These are phyloP conservation scores for Carpinus viminea DNA, from an alignment of 306 rosid species.

Conservation along the genomic window DNA sequence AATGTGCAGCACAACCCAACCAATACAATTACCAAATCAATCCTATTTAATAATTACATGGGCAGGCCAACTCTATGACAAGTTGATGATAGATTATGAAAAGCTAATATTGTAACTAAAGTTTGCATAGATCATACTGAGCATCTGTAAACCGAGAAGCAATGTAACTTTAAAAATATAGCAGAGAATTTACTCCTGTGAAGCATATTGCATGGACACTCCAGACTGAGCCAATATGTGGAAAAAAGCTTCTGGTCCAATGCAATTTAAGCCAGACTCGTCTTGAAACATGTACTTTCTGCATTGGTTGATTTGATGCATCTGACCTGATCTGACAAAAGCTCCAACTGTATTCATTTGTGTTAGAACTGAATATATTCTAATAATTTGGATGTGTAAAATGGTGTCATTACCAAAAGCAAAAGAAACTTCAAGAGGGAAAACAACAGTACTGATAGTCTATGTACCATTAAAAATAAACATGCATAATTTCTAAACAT, in stretches of 20 bases:
- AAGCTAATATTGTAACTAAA: slow-evolving; percentile 8
- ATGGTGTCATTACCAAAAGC: slow-evolving; percentile 31
- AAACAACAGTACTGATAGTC: slow-evolving; percentile 27
- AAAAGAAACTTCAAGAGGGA: slow-evolving; percentile 23
- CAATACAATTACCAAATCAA: neutral
- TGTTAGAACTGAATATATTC: too few species aligned
- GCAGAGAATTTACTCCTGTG: slow-evolving; percentile 63
- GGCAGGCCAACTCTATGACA: neutral
- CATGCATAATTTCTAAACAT: too few species aligned
- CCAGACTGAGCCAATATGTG: slow-evolving; percentile 61
- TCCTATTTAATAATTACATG: neutral
- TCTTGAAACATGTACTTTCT: slow-evolving; percentile 52
- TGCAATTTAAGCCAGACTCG: slow-evolving; percentile 42
- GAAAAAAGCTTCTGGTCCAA: slow-evolving; percentile 68
- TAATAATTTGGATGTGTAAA: slow-evolving; percentile 18
- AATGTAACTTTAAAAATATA: slow-evolving; percentile 22
- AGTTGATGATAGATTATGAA: neutral
- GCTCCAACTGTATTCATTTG: slow-evolving; percentile 45
- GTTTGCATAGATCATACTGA: slow-evolving; percentile 1
- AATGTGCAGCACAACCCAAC: slow-evolving; percentile 20
- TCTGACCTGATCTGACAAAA: slow-evolving; percentile 37
- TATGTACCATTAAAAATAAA: slow-evolving; percentile 30
- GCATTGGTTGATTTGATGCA: slow-evolving; percentile 62
- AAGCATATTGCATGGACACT: slow-evolving; percentile 61
- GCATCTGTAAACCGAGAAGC: slow-evolving; percentile 9